Conservation (phyloP, 306 rosid species). For the Senna siamea region DNA sequence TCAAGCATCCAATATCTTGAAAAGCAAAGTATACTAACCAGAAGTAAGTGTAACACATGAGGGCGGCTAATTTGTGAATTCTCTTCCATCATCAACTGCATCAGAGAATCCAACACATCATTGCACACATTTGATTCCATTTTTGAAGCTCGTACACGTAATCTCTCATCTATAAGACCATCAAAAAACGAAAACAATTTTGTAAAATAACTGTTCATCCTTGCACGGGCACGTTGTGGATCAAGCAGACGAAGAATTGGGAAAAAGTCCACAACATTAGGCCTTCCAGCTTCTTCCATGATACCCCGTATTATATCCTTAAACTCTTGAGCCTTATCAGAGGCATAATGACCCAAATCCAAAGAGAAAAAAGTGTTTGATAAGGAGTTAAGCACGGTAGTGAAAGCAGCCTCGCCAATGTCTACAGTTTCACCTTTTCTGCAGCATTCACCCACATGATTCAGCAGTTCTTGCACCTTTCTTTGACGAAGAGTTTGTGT, state of each 20-base stretch:
- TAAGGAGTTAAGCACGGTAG: constrained; percentile 40
- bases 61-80: background rate
- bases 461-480: constrained; percentile 34
- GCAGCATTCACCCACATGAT: background rate
- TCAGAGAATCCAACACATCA: constrained; percentile 34
- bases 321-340: constrained; percentile 42
- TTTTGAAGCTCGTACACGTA: background rate
- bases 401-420: constrained; percentile 40
- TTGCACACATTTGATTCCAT: background rate
- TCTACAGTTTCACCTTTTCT: constrained; percentile 36
- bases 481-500: constrained; percentile 40
- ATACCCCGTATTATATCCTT: background rate
- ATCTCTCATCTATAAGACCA: constrained; percentile 20
- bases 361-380: constrained; percentile 50
- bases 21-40: background rate
- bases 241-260: background rate
- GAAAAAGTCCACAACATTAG: constrained; percentile 35
- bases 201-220: background rate
- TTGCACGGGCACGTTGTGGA: constrained; percentile 1
- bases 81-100: background rate
- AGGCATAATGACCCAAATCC: constrained; percentile 44
- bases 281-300: constrained; percentile 35
- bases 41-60: background rate
- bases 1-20: too few species aligned
- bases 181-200: constrained; percentile 1